Conservation (phyloP, 306 rosid genomes). For the Vigna hirtella region DNA sequence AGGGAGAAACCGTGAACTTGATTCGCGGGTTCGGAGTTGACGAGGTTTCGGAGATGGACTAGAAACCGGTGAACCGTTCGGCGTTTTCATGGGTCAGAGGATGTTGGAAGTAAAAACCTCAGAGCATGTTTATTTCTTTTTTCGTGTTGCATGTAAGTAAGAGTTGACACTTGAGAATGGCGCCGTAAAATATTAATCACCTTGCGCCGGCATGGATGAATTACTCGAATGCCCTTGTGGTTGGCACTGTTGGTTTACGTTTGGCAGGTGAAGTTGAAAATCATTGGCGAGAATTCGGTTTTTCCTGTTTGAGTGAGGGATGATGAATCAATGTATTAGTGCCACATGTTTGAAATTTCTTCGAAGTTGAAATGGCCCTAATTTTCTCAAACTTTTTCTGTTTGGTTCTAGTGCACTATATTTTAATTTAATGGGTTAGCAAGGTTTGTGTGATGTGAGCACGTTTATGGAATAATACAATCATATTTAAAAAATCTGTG, state of each 20-base stretch:
- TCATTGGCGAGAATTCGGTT: slow-evolving; percentile 5
- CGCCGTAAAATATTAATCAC: slow-evolving; percentile 35
- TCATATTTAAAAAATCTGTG: background rate
- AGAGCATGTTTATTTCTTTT: background rate
- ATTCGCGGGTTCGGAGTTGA: slow-evolving; percentile 58
- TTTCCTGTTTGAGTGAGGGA: background rate
- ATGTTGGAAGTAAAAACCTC: background rate
- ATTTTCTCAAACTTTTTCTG: background rate
- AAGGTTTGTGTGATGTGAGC: background rate
- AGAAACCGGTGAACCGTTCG: slow-evolving; percentile 37
- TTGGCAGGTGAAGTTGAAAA: slow-evolving; percentile 15
- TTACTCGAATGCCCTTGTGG: slow-evolving; percentile 6
- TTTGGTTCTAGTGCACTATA: background rate
- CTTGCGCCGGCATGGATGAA: slow-evolving; percentile 42
- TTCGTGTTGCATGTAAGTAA: slow-evolving; percentile 10
- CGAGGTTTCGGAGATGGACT: slow-evolving; percentile 57
- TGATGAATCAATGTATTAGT: background rate
- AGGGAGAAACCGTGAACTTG: slow-evolving; percentile 57
- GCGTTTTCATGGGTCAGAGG: slow-evolving; percentile 48
- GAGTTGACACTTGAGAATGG: slow-evolving; percentile 27
- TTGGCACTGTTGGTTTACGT: slow-evolving; percentile 22
- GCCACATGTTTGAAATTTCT: slow-evolving; percentile 28
- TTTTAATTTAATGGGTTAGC: background rate
- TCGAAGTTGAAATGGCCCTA: slow-evolving; percentile 30
- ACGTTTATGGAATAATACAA: background rate